A percentile compares a stretch with the other conserved stretches of the same genome.
phyloP scores from a whole-genome alignment of 2,329 filamentous ascomycete genomes.

The Pyricularia sp. region DNA sequence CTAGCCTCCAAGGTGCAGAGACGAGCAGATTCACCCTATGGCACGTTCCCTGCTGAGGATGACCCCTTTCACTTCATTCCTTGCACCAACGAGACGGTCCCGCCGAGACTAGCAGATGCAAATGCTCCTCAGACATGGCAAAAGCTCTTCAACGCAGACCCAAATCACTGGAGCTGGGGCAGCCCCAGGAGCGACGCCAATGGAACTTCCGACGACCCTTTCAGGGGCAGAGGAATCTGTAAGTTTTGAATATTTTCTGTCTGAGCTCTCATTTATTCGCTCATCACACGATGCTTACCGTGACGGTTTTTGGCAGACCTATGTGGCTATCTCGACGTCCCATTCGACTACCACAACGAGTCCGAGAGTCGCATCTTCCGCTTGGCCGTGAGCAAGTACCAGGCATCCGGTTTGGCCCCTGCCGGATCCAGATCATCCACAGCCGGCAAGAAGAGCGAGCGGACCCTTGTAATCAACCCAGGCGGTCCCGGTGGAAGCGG shows the following conservation, averaged over 20 bases:
- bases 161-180: slow-evolving; percentile 37
- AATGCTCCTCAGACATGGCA: too few relatives aligned
- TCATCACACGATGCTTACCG: background rate
- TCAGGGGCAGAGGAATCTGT: slow-evolving; percentile 31
- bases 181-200: slow-evolving; percentile 10
- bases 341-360: slow-evolving; percentile 35
- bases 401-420: slow-evolving; percentile 33
- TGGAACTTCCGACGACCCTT: slow-evolving; percentile 17
- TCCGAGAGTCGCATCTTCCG: slow-evolving; percentile 32
- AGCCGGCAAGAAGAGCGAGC: slow-evolving; percentile 27
- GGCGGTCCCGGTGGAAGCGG: slow-evolving; percentile 39
- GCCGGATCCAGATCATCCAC: slow-evolving; percentile 10
- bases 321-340: slow-evolving; percentile 38
- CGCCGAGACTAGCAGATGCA: slow-evolving; percentile 32
- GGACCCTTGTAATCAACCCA: slow-evolving; percentile 40
- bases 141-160: slow-evolving; percentile 24
- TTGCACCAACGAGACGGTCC: slow-evolving; percentile 31
- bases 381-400: slow-evolving; percentile 38
- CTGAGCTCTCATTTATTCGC: background rate
- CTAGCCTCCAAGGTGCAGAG: background rate
- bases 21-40: slow-evolving; percentile 18
- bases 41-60: slow-evolving; percentile 27
- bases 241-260: background rate
- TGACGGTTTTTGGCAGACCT: slow-evolving; percentile 12
- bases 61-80: slow-evolving; percentile 39